Evolutionary conservation across 163 green algal genomes (phyloP).

Genomic region (Dunaliella salina): DNA sequence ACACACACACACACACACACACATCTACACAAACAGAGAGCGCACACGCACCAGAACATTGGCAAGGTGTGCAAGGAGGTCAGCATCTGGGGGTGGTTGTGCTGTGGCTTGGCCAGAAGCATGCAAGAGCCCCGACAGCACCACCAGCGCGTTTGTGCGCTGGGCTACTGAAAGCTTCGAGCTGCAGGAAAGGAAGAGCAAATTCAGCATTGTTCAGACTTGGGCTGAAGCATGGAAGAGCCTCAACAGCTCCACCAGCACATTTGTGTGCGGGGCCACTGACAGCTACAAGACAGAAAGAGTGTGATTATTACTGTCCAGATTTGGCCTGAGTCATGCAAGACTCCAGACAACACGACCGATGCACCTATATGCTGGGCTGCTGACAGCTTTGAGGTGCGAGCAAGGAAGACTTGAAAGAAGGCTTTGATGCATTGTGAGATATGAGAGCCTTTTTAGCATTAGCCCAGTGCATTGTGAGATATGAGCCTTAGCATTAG

Average conservation of each 20-base stretch:
- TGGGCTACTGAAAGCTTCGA: slow-evolving; percentile 24
- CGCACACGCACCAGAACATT: slow-evolving; percentile 20
- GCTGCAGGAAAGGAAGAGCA: slow-evolving; percentile 10
- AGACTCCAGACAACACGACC: too few relatives aligned
- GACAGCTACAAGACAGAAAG: too few relatives aligned
- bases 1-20: background rate
- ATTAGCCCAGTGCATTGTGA: too few relatives aligned
- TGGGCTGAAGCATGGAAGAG: slow-evolving; percentile 49
- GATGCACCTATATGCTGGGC: too few relatives aligned
- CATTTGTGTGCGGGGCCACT: slow-evolving; percentile 22
- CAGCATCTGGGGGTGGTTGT: background rate
- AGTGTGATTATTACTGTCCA: too few relatives aligned
- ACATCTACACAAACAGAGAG: background rate
- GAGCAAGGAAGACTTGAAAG: background rate
- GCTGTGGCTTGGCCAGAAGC: slow-evolving; percentile 32
- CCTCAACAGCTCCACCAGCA: slow-evolving; percentile 55
- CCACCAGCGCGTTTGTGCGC: slow-evolving; percentile 52
- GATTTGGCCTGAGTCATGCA: too few relatives aligned
- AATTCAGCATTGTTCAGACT: too few relatives aligned
- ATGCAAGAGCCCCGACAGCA: slow-evolving; percentile 56
- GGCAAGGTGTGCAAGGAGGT: background rate
- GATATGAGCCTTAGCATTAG: too few relatives aligned
- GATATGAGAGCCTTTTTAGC: too few relatives aligned
- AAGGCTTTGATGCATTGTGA: too few relatives aligned
- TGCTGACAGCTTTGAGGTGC: slow-evolving; percentile 18